phyloP scores from a whole-genome alignment of 208 protist genomes.

The Leishmania martiniquensis region DNA sequence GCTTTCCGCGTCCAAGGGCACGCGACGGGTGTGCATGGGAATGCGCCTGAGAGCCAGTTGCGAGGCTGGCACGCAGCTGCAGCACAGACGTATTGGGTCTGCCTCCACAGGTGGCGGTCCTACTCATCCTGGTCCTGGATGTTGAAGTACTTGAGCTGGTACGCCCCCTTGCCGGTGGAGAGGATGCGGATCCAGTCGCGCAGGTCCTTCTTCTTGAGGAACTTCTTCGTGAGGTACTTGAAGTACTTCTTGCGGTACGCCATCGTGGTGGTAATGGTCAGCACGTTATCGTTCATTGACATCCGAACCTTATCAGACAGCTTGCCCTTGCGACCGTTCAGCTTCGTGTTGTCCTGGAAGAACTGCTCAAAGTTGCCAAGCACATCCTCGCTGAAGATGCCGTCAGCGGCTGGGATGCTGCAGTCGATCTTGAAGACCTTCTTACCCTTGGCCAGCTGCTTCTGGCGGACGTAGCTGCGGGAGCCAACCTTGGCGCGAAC shows the following conservation, averaged over 20 bases:
- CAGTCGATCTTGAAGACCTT: conserved; percentile 89
- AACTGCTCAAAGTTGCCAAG: conserved; percentile 95
- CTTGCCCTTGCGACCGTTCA: conserved; percentile 98
- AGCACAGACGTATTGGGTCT: background rate
- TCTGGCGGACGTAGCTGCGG: conserved; percentile 81
- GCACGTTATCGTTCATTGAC: conserved; percentile 90
- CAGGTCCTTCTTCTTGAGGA: conserved; percentile 98
- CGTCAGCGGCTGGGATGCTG: conserved; percentile 62
- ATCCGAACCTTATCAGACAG: conserved; percentile 94
- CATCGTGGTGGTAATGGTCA: conserved; percentile 91
- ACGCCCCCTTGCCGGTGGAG: conserved; percentile 94
- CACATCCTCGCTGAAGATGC: conserved; percentile 87
- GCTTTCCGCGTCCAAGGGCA: background rate
- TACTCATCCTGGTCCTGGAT: conserved; percentile 95
- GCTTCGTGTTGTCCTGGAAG: conserved; percentile 97
- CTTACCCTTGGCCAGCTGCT: conserved; percentile 89
- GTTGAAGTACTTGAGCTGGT: conserved; percentile 99
- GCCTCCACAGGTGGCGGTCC: background rate
- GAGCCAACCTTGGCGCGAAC: conserved; percentile 92
- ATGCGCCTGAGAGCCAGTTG: background rate
- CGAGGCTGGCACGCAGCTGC: background rate
- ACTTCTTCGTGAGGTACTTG: conserved; percentile 99
- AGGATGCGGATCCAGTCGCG: conserved; percentile 98
- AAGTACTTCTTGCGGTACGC: conserved; percentile 99
- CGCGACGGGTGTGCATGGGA: background rate